Percentiles rank a stretch among this genome's conserved stretches.
Conservation (phyloP, 352 stramenopile species). For the Thraustochytrium sp. region DNA sequence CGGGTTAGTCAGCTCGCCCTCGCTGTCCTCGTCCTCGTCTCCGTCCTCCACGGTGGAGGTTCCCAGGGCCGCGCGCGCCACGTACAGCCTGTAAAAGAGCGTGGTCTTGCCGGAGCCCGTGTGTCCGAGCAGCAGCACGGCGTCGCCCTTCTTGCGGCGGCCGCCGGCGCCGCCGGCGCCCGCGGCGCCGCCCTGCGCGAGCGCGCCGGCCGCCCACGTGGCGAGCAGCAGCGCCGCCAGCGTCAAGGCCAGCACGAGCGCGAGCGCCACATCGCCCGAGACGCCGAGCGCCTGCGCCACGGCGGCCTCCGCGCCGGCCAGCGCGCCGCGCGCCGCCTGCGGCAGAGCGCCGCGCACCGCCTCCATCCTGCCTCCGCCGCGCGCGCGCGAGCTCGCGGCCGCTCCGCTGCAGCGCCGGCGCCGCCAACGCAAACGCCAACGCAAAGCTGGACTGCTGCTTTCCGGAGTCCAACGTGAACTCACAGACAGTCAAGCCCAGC, state of each 20-base stretch:
- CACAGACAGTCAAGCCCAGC: too few relatives aligned
- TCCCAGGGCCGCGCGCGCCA: too few relatives aligned
- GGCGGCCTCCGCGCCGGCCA: background rate
- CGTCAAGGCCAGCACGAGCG: background rate
- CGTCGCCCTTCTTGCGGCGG: background rate
- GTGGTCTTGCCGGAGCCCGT: constrained; percentile 4
- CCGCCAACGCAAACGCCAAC: too few relatives aligned
- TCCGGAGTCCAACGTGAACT: too few relatives aligned
- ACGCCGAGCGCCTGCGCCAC: background rate
- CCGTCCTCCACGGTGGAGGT: too few relatives aligned
- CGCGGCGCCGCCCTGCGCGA: background rate
- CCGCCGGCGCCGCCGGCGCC: background rate
- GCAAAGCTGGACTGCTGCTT: too few relatives aligned
- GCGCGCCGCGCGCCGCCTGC: background rate
- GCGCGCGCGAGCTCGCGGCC: too few relatives aligned
- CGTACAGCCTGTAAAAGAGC: constrained; percentile 29
- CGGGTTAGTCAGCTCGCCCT: too few relatives aligned
- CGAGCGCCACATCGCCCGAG: background rate
- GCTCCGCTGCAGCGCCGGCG: too few relatives aligned
- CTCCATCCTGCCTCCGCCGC: too few relatives aligned
- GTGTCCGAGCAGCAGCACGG: constrained; percentile 1
- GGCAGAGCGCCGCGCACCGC: background rate
- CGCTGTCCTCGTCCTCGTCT: background rate
- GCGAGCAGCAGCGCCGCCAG: background rate
- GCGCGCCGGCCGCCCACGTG: background rate